Base-by-base conservation (phyloP, 1,139 yeast genomes). In the Pneumocystis jirovecii region DNA sequence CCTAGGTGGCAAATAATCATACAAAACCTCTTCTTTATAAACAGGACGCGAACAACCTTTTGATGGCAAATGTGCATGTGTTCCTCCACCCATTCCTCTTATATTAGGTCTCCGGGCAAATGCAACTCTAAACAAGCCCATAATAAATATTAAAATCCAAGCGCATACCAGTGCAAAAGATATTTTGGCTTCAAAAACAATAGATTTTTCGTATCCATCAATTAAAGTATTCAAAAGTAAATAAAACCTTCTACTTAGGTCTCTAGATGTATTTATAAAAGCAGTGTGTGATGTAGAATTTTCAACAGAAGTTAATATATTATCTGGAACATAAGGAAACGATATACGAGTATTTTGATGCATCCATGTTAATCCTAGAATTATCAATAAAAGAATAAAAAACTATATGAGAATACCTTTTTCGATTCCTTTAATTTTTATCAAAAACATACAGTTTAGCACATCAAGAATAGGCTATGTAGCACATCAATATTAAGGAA, bases 371-470 rank as follows among this genome's bases (percentile, higher is more conserved):
- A 91, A 74, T 25, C 57, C 57, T 50, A 25, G 3, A 50, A 50
- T 25, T 3, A 50, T 50, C 25, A 50, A 19, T 21, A 3, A 10
- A 6, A 50, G 12, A 25, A n/a, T 50, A 50, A 50, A 45, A 8
- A 10, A 50, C 5, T 12, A 25, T 50, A 50, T 50, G 21, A 12
- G 19, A 50, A 25, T 25, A 0, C 96, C 97, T 34, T 80, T 73
- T 69, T 87, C 87, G 0, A 90, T 77, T 44, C 80, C 79, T 3
- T 79, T 78, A 6, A 91, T 74, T 72, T 91, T 93, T 65, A 85
- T 79, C 17, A 90, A 95, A 60, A 93, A 78, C 0, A 88, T 83
- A 76, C 98, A 93, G 64, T 85, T 84, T 5, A 90, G 87, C 0
- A 90, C 83, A 76, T 81, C 70, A 17, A 73, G 66, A 12, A 91